These are phyloP conservation scores for Setaria italica DNA, from an alignment of 202 grass and related monocot genomes.

Conservation along the genomic window DNA sequence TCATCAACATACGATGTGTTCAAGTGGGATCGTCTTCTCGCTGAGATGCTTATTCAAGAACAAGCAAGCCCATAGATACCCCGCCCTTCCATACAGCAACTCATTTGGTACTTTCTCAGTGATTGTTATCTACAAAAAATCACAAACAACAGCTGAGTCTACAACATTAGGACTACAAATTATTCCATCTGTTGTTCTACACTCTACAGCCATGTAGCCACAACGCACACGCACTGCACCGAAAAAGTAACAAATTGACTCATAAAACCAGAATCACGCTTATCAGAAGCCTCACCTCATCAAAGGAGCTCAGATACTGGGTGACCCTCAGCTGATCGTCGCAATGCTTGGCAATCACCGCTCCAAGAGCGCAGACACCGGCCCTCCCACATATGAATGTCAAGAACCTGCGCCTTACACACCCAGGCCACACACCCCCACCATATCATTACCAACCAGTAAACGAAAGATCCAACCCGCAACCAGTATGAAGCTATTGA, in stretches of 20 bases:
- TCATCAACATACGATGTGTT: constrained; percentile 61
- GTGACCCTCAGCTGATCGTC: constrained; percentile 53
- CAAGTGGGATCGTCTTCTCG: constrained; percentile 58
- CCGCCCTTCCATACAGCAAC: constrained; percentile 83
- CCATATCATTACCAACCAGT: constrained; percentile 33
- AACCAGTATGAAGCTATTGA: background rate
- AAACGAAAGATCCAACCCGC: background rate
- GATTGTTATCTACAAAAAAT: constrained; percentile 71
- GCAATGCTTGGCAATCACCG: constrained; percentile 66
- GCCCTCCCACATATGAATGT: constrained; percentile 91
- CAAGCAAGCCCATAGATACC: constrained; percentile 93
- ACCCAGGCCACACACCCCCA: constrained; percentile 20
- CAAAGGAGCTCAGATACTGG: constrained; percentile 78
- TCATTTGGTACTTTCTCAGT: constrained; percentile 78
- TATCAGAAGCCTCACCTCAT: constrained; percentile 59
- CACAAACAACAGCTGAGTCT: background rate
- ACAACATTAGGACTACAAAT: background rate
- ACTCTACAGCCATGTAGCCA: background rate
- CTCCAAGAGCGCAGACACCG: constrained; percentile 81
- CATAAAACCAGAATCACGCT: background rate
- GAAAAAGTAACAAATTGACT: background rate
- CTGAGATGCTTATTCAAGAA: constrained; percentile 87
- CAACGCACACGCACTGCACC: background rate
- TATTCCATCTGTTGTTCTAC: background rate
- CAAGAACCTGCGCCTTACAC: constrained; percentile 69